These are phyloP conservation scores for Amphichorda felina DNA, from an alignment of 2,329 filamentous ascomycete species.

Conservation along the genomic window DNA sequence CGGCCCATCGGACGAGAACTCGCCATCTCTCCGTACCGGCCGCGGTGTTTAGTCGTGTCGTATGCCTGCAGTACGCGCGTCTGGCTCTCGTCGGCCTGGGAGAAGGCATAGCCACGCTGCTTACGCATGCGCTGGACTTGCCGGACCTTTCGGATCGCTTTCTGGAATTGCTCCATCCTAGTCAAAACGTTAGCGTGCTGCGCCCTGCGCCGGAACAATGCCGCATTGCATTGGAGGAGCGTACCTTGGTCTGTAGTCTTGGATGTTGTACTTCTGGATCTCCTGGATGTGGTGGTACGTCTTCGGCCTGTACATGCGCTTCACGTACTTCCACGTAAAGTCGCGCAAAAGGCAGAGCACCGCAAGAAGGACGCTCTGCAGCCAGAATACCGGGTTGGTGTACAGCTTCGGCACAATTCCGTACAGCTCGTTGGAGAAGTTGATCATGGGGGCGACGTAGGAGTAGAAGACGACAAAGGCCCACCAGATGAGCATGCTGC, in stretches of 20 bases:
- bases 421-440: constrained; percentile 72
- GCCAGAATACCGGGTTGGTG: constrained; percentile 76
- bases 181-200: not conserved
- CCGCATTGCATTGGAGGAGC: constrained; percentile 14
- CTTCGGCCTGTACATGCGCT: constrained; percentile 94
- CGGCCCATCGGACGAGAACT: constrained; percentile 20
- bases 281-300: constrained; percentile 98
- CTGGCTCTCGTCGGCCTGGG: constrained; percentile 92
- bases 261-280: constrained; percentile 99
- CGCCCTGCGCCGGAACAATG: too few species aligned
- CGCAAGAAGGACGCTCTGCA: constrained; percentile 73
- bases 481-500: constrained; percentile 85
- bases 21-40: constrained; percentile 91
- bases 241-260: constrained; percentile 92
- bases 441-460: constrained; percentile 69
- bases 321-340: constrained; percentile 93
- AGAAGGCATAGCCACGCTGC: constrained; percentile 96
- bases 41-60: constrained; percentile 87
- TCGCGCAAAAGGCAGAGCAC: constrained; percentile 76
- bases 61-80: constrained; percentile 93
- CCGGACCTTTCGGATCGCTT: constrained; percentile 94
- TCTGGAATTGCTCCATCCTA: constrained; percentile 99
- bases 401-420: constrained; percentile 77
- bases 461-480: constrained; percentile 82
- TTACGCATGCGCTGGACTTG: constrained; percentile 99